phyloP scores from a whole-genome alignment of 2,329 filamentous ascomycete genomes.

The Tolypocladium tundrense region DNA sequence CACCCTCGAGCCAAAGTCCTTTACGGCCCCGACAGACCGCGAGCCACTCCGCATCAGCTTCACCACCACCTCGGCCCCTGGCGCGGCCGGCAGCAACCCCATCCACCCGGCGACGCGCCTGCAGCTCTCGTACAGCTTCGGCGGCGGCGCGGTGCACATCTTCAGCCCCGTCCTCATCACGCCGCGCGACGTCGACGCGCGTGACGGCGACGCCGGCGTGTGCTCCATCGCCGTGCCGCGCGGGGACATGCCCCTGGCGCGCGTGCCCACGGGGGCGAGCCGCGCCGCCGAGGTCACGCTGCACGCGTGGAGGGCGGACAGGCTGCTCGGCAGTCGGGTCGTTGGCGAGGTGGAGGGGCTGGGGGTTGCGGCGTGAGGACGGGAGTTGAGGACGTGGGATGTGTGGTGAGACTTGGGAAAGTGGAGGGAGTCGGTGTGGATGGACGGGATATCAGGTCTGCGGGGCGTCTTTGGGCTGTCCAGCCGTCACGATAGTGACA shows the following conservation, averaged over 20 bases:
- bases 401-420: neutral
- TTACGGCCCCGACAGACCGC: neutral
- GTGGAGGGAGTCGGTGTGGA: neutral
- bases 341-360: conserved; percentile 1
- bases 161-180: neutral
- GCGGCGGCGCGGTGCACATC: neutral
- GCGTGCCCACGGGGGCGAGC: neutral
- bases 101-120: conserved; percentile 5
- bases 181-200: conserved; percentile 1
- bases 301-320: conserved; percentile 2
- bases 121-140: conserved; percentile 5
- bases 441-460: neutral
- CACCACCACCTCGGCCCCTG: conserved; percentile 1
- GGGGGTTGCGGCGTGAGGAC: neutral
- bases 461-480: neutral
- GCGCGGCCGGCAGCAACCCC: neutral
- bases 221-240: neutral
- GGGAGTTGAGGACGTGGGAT: neutral
- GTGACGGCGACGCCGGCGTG: neutral
- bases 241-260: neutral
- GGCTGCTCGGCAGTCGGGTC: neutral
- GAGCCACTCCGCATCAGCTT: conserved; percentile 3
- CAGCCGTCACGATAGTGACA: neutral
- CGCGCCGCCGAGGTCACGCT: neutral
- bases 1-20: neutral